Evolutionary conservation across 306 rosid species (phyloP).

Genomic region (Citrullus amarus): DNA sequence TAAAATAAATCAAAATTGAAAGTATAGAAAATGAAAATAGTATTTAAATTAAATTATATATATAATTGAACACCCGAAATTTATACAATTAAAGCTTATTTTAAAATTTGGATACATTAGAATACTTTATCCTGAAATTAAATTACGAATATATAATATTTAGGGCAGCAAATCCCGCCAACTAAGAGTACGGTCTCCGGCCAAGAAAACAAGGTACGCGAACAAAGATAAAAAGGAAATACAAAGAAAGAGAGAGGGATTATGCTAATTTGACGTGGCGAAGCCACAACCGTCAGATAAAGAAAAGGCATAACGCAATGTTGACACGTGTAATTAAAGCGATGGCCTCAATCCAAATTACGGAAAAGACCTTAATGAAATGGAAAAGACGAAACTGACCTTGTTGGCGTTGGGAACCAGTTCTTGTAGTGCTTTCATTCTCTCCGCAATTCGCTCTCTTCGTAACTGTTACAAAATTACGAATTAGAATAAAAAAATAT

Average conservation of each 20-base stretch:
- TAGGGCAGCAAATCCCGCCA: slow-evolving; percentile 1
- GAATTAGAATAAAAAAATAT: neutral
- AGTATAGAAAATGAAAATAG: no score
- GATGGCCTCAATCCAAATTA: neutral
- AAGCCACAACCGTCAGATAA: neutral
- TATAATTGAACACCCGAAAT: no score
- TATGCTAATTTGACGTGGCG: neutral
- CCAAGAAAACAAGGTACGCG: neutral
- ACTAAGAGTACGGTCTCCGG: neutral
- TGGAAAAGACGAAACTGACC: slow-evolving; percentile 3
- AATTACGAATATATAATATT: neutral
- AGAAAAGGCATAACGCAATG: neutral
- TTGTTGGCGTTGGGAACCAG: slow-evolving; percentile 33
- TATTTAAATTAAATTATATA: no score
- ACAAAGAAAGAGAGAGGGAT: neutral
- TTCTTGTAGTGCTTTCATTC: slow-evolving; percentile 35
- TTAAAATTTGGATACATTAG: neutral
- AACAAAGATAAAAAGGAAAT: neutral
- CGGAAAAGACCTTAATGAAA: neutral
- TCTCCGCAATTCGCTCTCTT: slow-evolving; percentile 37
- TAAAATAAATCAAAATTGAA: no score
- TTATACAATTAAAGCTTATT: neutral
- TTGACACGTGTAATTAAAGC: neutral
- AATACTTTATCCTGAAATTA: neutral
- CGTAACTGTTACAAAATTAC: slow-evolving; percentile 21